Conservation (phyloP, 2,329 filamentous ascomycete genomes). For the Colletotrichum endophyticum region DNA sequence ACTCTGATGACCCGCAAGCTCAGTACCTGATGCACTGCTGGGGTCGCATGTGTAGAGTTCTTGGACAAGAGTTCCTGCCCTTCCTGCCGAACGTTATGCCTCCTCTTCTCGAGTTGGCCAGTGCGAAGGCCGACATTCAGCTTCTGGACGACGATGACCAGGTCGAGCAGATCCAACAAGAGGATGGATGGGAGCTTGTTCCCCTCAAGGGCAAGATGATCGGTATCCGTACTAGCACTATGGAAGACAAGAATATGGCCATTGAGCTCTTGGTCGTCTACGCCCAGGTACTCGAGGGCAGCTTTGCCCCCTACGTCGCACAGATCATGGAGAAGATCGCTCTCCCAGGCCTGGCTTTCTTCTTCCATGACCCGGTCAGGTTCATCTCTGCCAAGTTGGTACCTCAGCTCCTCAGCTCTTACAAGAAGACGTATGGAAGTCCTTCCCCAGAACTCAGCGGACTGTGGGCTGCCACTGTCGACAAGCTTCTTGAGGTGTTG, state of each 20-base stretch:
- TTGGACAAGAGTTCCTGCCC: slow-evolving; percentile 88
- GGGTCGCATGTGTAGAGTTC: slow-evolving; percentile 97
- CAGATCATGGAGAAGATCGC: slow-evolving; percentile 98
- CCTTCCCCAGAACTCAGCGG: slow-evolving; percentile 79
- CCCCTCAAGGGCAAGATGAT: slow-evolving; percentile 98
- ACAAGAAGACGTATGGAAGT: slow-evolving; percentile 88
- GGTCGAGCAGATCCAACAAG: slow-evolving; percentile 88
- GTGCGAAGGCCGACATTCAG: slow-evolving; percentile 96
- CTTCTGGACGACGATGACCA: slow-evolving; percentile 94
- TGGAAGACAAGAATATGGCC: slow-evolving; percentile 99
- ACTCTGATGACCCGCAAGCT: slow-evolving; percentile 92
- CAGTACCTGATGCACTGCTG: slow-evolving; percentile 99
- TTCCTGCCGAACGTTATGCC: slow-evolving; percentile 95
- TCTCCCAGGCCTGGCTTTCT: slow-evolving; percentile 91
- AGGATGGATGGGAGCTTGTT: slow-evolving; percentile 97
- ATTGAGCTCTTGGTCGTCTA: slow-evolving; percentile 98
- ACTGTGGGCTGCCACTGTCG: slow-evolving; percentile 85
- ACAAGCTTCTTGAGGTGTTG: slow-evolving; percentile 91
- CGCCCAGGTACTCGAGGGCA: slow-evolving; percentile 90
- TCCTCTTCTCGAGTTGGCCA: slow-evolving; percentile 86
- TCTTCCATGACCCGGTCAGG: slow-evolving; percentile 97
- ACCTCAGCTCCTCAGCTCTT: slow-evolving; percentile 89
- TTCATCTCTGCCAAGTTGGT: slow-evolving; percentile 95
- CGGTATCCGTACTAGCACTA: slow-evolving; percentile 93
- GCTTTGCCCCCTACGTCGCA: slow-evolving; percentile 89